Conservation (phyloP, 345 rosid species). For the Nephelium lappaceum region DNA sequence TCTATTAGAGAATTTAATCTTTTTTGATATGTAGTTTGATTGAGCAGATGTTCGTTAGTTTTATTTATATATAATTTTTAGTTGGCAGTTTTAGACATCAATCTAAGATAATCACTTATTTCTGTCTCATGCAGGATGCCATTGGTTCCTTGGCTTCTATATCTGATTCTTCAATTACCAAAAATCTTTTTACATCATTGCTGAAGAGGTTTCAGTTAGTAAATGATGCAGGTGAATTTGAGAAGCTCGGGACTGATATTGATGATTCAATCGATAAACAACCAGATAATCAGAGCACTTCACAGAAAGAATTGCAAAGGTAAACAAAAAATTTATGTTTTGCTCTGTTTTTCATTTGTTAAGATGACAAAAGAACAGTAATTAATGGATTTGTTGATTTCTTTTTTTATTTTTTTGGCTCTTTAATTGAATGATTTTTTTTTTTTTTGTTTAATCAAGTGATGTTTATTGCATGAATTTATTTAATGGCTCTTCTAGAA, state of each 20-base stretch:
- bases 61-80: neutral
- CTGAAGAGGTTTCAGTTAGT: slow-evolving; percentile 59
- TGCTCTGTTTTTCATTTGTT: neutral
- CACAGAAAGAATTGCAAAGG: slow-evolving; percentile 56
- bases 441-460: neutral
- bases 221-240: slow-evolving; percentile 47
- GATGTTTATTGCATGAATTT: neutral
- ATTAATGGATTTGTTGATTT: neutral
- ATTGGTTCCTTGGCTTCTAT: slow-evolving; percentile 83
- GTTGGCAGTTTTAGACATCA: neutral
- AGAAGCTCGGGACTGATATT: slow-evolving; percentile 28
- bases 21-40: neutral
- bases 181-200: slow-evolving; percentile 57
- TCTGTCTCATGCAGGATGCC: slow-evolving; percentile 62
- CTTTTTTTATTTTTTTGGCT: neutral
- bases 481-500: neutral
- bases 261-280: slow-evolving; percentile 41
- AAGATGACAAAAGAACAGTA: neutral
- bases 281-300: slow-evolving; percentile 28
- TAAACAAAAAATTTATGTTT: slow-evolving; percentile 25
- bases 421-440: neutral
- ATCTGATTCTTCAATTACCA: slow-evolving; percentile 63
- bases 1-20: neutral
- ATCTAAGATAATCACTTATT: neutral
- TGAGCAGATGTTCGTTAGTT: neutral